Evolutionary conservation across 1,284 basidiomycete species (phyloP), one percentile per base, ranked within the genome.

Genomic region (Sanghuangporus baumii): DNA sequence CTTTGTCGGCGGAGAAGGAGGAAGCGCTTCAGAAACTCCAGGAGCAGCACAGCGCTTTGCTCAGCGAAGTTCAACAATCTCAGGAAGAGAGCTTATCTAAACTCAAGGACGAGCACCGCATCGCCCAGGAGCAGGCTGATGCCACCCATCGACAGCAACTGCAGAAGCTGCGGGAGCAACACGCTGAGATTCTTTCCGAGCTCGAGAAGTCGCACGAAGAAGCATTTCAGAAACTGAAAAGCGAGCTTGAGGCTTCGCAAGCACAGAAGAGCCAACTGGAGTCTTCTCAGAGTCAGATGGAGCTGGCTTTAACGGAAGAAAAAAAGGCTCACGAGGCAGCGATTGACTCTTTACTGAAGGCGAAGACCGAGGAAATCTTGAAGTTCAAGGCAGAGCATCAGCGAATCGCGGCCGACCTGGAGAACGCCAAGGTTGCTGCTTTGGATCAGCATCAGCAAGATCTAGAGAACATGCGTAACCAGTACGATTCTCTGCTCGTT

Each of bases 21-120:
- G 76, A 76, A 1, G 74, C 79, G 6, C 69, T 85, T n/a, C 76
- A 74, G 54, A 68, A 72, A 20, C 73, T 82, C 31, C 79, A 82
- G 69, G 81, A 86, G 68, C 81, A 83, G 66, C 87, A 90, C 59
- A 79, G 79, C 1, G 68, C 73, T 2, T 72, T 83, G 37, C 74
- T 91, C 6, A 74, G 79, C 62, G 84, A 86, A 60, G 67, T 86
- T 34, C 80, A 82, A 65, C 78, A 74, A 56, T 75, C 76, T 18
- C 86, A 90, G 66, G 76, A 82, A 57, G 79, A 80, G 55, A 83
- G 87, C 47, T 64, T 84, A 16, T 70, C 73, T 6, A 71, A 75
- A 43, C 71, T 89, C 60, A 79, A 79, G 68, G 52, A 38, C 11
- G 64, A 65, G 26, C 57, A 59, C 36, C 41, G 31, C 12, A 9